Percentiles rank a stretch among this genome's conserved stretches.
These are phyloP conservation scores for Botrytis tulipae DNA, from an alignment of 2,329 filamentous ascomycete species.

Conservation along the genomic window DNA sequence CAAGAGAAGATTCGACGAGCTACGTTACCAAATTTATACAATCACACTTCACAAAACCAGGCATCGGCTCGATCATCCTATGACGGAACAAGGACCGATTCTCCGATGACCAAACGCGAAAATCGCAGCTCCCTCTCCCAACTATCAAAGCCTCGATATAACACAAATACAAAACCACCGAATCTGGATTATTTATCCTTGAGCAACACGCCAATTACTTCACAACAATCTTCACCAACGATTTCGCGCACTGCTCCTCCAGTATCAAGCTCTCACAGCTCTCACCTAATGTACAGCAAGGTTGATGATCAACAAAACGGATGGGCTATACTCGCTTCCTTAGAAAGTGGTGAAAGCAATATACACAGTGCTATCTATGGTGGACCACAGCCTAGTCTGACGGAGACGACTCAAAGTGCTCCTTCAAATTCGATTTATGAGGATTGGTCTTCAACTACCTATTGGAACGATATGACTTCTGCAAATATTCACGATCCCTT, in stretches of 20 bases:
- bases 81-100: constrained; percentile 31
- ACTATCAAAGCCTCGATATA: constrained; percentile 25
- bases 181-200: constrained; percentile 62
- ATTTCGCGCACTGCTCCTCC: constrained; percentile 35
- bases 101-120: constrained; percentile 43
- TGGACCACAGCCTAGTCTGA: constrained; percentile 48
- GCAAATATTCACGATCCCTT: constrained; percentile 42
- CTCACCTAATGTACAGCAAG: constrained; percentile 33
- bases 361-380: constrained; percentile 84
- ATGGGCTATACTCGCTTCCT: constrained; percentile 76
- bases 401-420: constrained; percentile 21
- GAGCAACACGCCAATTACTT: constrained; percentile 47
- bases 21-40: constrained; percentile 48
- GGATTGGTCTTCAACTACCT: constrained; percentile 54
- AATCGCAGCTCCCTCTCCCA: constrained; percentile 38
- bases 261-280: constrained; percentile 1
- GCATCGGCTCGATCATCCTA: constrained; percentile 26
- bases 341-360: constrained; percentile 77
- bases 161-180: constrained; percentile 37
- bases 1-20: constrained; percentile 59
- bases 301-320: constrained; percentile 52
- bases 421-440: constrained; percentile 30
- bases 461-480: constrained; percentile 47
- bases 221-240: constrained; percentile 50
- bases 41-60: constrained; percentile 26